Evolutionary conservation across 129 eudicot genomes (phyloP).

Genomic region (Flaveria sonorensis): DNA sequence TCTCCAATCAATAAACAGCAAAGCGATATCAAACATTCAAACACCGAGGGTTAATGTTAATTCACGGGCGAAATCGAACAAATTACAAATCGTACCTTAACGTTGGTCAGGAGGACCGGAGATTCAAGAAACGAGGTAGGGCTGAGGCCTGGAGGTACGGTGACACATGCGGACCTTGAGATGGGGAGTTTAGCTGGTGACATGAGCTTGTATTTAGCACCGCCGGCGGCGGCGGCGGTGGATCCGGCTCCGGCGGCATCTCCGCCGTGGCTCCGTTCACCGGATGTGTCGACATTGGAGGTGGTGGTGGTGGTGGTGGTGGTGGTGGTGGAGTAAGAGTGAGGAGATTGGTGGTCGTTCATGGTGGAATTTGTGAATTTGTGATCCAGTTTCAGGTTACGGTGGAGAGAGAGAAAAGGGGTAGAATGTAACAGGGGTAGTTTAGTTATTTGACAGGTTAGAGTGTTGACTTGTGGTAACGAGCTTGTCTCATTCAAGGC

Average conservation of each 20-base stretch:
- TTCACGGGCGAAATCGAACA: not conserved
- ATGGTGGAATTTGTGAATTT: slow-evolving; percentile 35
- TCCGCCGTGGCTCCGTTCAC: slow-evolving; percentile 7
- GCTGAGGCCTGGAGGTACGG: slow-evolving; percentile 86
- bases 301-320: slow-evolving; percentile 34
- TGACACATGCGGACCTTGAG: slow-evolving; percentile 70
- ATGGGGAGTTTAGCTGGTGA: slow-evolving; percentile 98
- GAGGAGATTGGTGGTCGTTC: slow-evolving; percentile 45
- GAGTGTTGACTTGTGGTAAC: slow-evolving; percentile 35
- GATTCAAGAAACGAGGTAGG: slow-evolving; percentile 97
- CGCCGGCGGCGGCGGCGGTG: slow-evolving; percentile 42
- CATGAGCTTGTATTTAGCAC: slow-evolving; percentile 91
- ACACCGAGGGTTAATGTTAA: slow-evolving; percentile 9
- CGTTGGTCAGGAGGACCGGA: slow-evolving; percentile 85
- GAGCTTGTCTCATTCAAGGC: slow-evolving; percentile 38
- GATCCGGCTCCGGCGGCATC: slow-evolving; percentile 36
- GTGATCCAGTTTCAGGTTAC: slow-evolving; percentile 35
- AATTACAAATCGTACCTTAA: slow-evolving; percentile 50
- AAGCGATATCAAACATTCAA: slow-evolving; percentile 12
- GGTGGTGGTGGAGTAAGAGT: slow-evolving; percentile 38
- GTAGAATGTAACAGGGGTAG: slow-evolving; percentile 25
- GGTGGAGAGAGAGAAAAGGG: slow-evolving; percentile 29
- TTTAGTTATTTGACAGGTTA: slow-evolving; percentile 12
- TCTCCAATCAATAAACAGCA: slow-evolving; percentile 10
- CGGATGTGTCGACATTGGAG: slow-evolving; percentile 32